Percentiles rank a stretch among this genome's conserved stretches.
These are phyloP conservation scores for Syzygium aromaticum DNA, from an alignment of 345 rosid genomes.

Conservation along the genomic window DNA sequence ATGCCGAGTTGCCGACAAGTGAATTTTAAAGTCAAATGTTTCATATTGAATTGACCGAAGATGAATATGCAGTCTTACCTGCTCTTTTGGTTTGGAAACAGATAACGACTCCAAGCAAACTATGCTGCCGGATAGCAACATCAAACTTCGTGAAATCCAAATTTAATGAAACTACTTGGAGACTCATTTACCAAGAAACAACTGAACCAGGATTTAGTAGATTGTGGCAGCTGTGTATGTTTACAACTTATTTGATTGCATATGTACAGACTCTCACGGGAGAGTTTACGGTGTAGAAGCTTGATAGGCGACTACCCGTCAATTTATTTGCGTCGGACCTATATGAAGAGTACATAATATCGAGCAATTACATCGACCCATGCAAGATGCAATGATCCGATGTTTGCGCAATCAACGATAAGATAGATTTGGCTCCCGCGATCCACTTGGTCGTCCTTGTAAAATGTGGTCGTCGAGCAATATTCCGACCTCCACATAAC, in stretches of 20 bases:
- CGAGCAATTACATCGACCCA: neutral
- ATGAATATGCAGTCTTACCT: neutral
- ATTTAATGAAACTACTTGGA: neutral
- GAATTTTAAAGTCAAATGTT: neutral
- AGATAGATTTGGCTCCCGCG: neutral
- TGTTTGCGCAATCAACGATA: neutral
- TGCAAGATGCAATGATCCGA: neutral
- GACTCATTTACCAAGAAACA: neutral
- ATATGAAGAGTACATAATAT: neutral
- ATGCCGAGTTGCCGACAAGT: neutral
- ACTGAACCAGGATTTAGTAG: neutral
- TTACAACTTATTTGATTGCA: neutral
- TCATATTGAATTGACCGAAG: neutral
- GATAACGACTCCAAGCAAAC: neutral
- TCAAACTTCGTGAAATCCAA: neutral
- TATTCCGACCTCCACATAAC: neutral
- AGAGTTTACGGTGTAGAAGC: neutral
- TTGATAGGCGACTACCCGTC: neutral
- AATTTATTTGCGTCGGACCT: neutral
- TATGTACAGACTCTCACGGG: neutral
- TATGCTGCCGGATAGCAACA: neutral
- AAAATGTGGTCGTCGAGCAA: neutral
- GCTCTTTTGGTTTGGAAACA: neutral
- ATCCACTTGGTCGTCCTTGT: neutral
- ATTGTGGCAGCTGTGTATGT: neutral